These are phyloP conservation scores for Oryza nivara DNA, from an alignment of 176 grass and related monocot species.

Conservation along the genomic window DNA sequence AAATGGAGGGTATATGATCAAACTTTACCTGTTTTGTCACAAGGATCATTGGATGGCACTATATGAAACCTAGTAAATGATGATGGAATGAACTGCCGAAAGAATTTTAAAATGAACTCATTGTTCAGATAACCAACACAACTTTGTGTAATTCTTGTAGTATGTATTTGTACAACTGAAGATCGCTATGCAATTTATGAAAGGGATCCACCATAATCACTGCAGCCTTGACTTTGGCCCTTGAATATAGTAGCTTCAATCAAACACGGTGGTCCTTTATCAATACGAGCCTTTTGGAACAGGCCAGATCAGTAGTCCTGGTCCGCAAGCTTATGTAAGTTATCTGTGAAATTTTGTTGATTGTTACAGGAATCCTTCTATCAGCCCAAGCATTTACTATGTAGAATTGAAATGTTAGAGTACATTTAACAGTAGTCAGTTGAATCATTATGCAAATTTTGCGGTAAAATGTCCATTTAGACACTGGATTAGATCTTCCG, in stretches of 20 bases:
- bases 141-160: background rate
- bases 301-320: background rate
- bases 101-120: background rate
- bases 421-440: background rate
- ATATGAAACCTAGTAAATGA: background rate
- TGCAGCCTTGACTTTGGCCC: background rate
- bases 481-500: background rate
- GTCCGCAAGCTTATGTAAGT: background rate
- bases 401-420: conserved; percentile 4
- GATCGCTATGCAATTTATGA: background rate
- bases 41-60: background rate
- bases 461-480: background rate
- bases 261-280: background rate
- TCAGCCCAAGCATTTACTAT: conserved; percentile 5
- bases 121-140: conserved; percentile 14
- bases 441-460: background rate
- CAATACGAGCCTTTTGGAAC: conserved; percentile 4
- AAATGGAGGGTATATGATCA: too few species aligned
- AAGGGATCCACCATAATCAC: background rate
- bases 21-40: background rate
- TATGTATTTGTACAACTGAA: background rate
- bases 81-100: background rate
- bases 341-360: background rate
- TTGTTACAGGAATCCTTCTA: background rate
- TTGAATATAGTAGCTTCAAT: conserved; percentile 12